phyloP scores from a whole-genome alignment of 73 alveolate species.

The Halteria grandinella region DNA sequence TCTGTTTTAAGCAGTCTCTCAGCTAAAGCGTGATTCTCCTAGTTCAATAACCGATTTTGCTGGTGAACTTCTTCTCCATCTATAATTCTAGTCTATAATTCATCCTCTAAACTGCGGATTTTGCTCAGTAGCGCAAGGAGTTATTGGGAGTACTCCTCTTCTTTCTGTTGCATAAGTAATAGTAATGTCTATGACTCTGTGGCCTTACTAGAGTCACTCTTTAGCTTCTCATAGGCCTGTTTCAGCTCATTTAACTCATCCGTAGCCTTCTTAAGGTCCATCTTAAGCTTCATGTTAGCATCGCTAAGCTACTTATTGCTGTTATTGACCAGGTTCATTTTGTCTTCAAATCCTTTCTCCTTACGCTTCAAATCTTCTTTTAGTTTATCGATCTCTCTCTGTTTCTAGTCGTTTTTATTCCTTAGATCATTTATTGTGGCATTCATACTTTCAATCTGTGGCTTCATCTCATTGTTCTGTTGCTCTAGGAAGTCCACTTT shows the following conservation, averaged over 20 bases:
- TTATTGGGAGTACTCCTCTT: constrained; percentile 22
- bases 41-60: background rate
- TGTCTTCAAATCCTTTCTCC: constrained; percentile 26
- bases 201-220: background rate
- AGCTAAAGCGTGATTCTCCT: background rate
- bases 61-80: constrained; percentile 21
- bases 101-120: constrained; percentile 16
- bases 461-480: background rate
- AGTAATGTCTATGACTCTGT: background rate
- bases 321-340: constrained; percentile 30
- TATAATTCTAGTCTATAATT: background rate
- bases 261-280: background rate
- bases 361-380: constrained; percentile 36
- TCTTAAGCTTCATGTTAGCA: constrained; percentile 5
- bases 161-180: constrained; percentile 5
- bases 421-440: constrained; percentile 22
- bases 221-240: background rate
- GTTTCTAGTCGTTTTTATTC: constrained; percentile 12
- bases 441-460: constrained; percentile 1
- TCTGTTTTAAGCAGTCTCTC: background rate
- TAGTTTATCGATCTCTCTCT: constrained; percentile 34
- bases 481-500: constrained; percentile 13
- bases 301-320: constrained; percentile 10
- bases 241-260: constrained; percentile 15
- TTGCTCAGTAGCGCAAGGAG: background rate